Evolutionary conservation across 2,329 filamentous ascomycete genomes (phyloP), one percentile per base, ranked within the genome.

Genomic region (Penicillium brevicompactum): DNA sequence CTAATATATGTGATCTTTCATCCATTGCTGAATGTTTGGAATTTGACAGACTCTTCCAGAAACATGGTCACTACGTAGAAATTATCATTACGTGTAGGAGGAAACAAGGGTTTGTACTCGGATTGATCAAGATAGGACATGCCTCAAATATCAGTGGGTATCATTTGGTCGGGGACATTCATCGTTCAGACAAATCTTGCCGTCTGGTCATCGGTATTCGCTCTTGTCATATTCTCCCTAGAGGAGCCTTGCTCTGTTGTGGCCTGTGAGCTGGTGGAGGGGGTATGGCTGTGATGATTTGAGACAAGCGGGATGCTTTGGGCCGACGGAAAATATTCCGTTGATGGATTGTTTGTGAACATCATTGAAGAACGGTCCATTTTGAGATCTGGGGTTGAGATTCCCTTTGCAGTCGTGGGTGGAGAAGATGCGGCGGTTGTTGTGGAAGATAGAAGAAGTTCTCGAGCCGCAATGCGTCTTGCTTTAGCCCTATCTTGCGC

Each of bases 81-180:
- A 18, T 18, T 18, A 18, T 18, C 18, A 18, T 2, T 27, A 27
- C 8, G 5, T 27, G 4, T 27, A 6, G 24, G 8, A 27, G 5
- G 4, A 27, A 27, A 27, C 1, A 18, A 18, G 18, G 18, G 18
- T 2, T 27, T 27, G 24, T 27, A 27, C 77, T 68, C 46, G 32
- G 2, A 34, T 34, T 10, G 11, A 10, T 34, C 32, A 34, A 27
- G 24, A 27, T 8, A 27, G 24, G 8, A 8, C 5, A 27, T 27
- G 5, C 8, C 24, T 27, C 24, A 27, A 27, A 27, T 6, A 8
- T 27, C 24, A 16, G n/a, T n/a, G 38, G 16, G n/a, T 41, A 41
- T 41, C 9, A 9, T 21, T 41, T 1, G 18, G 38, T 10, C 6
- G 18, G 6, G 7, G 14, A 41, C 21, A 18, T 41, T 11, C 38